phyloP scores from a whole-genome alignment of 768 basidiomycete species.

The Tulasnella sp. region DNA sequence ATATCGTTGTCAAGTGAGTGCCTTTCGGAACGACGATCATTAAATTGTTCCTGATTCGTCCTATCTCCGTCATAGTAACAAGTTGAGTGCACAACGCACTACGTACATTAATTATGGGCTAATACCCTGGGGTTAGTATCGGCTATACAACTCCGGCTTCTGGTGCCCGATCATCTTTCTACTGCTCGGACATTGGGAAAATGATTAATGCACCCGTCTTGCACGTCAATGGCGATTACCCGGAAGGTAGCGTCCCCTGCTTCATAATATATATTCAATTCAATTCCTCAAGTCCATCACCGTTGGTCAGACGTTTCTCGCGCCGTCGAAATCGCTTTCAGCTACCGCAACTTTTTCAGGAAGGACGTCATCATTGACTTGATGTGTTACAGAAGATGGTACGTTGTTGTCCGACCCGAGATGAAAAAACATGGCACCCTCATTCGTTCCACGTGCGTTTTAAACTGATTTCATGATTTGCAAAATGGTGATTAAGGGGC shows the following conservation, averaged over 20 bases:
- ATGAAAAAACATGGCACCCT: neutral
- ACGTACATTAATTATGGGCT: conserved; percentile 64
- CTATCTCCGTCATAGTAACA: conserved; percentile 25
- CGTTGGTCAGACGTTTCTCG: conserved; percentile 78
- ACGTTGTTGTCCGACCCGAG: conserved; percentile 21
- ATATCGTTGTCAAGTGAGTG: conserved; percentile 83
- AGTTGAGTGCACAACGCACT: conserved; percentile 20
- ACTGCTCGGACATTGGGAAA: conserved; percentile 82
- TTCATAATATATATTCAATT: neutral
- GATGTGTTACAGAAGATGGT: conserved; percentile 80
- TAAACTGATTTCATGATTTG: no score
- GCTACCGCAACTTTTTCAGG: conserved; percentile 76
- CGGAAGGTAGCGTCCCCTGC: no score
- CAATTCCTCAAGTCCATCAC: neutral
- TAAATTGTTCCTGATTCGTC: no score
- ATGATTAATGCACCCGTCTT: conserved; percentile 83
- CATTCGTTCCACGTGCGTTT: neutral
- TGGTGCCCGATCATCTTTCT: conserved; percentile 70
- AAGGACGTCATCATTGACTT: conserved; percentile 88
- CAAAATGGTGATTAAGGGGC: conserved; percentile 42
- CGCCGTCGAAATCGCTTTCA: conserved; percentile 80
- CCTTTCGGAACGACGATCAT: no score
- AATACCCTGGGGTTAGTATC: no score
- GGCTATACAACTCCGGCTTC: conserved; percentile 88
- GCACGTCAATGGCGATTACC: conserved; percentile 86